phyloP scores from a whole-genome alignment of 176 grass and related monocot species.

The Secale cereale region DNA sequence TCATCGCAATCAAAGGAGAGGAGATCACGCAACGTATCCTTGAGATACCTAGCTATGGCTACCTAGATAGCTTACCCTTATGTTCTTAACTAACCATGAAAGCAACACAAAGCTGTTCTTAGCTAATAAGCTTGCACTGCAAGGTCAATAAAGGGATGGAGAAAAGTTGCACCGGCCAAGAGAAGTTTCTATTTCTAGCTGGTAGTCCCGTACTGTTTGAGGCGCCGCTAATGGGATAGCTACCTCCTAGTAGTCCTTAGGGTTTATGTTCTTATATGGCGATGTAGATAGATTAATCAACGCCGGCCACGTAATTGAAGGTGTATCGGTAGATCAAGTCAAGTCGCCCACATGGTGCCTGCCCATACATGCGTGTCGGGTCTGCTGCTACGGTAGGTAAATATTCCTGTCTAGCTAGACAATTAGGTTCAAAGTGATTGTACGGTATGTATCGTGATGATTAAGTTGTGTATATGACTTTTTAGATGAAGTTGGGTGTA shows the following conservation, averaged over 20 bases:
- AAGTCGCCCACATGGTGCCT: neutral
- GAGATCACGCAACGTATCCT: neutral
- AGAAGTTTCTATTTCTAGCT: neutral
- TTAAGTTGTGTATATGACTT: neutral
- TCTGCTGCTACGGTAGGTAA: neutral
- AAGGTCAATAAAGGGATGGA: conserved; percentile 17
- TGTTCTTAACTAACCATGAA: neutral
- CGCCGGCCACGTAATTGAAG: neutral
- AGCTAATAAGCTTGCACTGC: neutral
- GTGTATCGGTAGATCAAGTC: neutral
- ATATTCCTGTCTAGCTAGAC: neutral
- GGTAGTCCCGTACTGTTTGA: neutral
- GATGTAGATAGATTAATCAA: neutral
- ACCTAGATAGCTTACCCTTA: neutral
- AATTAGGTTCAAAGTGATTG: too few relatives aligned
- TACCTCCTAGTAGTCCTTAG: neutral
- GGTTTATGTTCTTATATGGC: too few relatives aligned
- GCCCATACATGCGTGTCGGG: neutral
- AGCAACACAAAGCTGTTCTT: neutral
- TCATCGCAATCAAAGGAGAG: neutral
- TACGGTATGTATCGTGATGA: too few relatives aligned
- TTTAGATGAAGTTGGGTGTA: neutral
- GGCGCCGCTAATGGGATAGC: conserved; percentile 20
- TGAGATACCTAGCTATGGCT: neutral
- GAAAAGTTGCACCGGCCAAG: conserved; percentile 17